Evolutionary conservation across 2,329 filamentous ascomycete species (phyloP), one percentile per base, ranked within the genome.

Genomic region (Trichoderma gracile): DNA sequence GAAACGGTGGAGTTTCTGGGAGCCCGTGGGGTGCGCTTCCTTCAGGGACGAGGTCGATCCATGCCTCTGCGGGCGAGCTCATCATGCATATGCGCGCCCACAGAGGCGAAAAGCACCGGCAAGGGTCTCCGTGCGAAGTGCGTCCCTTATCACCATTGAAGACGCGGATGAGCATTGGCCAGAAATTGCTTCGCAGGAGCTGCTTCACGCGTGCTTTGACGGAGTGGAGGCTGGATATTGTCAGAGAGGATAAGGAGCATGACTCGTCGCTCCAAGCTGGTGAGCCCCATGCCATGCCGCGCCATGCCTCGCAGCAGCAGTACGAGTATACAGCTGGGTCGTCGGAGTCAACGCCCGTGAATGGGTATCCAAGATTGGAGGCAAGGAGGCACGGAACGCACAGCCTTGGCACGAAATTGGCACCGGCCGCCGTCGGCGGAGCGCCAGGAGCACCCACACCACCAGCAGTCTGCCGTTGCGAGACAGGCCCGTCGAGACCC

Each of bases 1-100:
- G 45, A 50, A 46, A 21, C 7, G 56, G 56, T 50, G 56, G 56
- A 59, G 56, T 59, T 59, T 59, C n/a, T 58, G 14, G n/a, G 25
- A 38, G 10, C 4, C 15, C 46, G 25, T 38, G 43, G 38, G 19
- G 4, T 33, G 30, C 30, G 33, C 53, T 30, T 45, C 21, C 23
- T 42, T 14, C 33, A 33, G 17, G 4, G 21, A 52, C 17, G 49
- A 52, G 49, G 49, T 17, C 15, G 25, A 60, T 60, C 46, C 17
- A 60, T 52, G 33, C 57, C 43, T 42, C 21, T 52, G 56, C 45
- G 56, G 56, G 56, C 43, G 40, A 50, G 30, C 45, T 46, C 56
- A 23, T 15, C 45, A 42, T 50, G 17, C 56, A 59, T 6, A 21
- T 12, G 14, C 4, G 33, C 33, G 19, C 21, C 12, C 46, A n/a